Evolutionary conservation across 139 green algal genomes (phyloP).

Genomic region (Chlorella sp.): DNA sequence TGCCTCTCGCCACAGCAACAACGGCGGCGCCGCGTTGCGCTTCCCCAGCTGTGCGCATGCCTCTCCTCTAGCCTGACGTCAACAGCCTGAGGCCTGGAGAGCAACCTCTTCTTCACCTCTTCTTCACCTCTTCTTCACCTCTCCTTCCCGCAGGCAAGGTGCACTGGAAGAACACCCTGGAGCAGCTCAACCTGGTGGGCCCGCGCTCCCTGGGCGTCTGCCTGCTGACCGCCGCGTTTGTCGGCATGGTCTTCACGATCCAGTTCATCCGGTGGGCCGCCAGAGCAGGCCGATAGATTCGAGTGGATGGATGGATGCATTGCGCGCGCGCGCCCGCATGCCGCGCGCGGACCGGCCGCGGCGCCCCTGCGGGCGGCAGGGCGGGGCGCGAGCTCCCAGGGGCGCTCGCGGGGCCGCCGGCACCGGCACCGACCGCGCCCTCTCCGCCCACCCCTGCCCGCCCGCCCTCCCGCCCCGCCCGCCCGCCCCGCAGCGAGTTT

Average conservation of each 20-base stretch:
- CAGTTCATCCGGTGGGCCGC: constrained; percentile 66
- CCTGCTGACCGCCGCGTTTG: constrained; percentile 94
- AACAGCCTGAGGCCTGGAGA: too few relatives aligned
- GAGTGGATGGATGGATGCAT: background rate
- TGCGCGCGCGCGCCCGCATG: too few relatives aligned
- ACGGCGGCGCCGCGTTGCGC: too few relatives aligned
- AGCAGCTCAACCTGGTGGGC: constrained; percentile 94
- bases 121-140: background rate
- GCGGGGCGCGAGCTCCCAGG: too few relatives aligned
- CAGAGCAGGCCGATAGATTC: background rate
- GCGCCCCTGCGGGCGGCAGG: too few relatives aligned
- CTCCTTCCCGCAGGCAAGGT: constrained; percentile 69
- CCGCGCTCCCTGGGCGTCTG: constrained; percentile 91
- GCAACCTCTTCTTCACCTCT: background rate
- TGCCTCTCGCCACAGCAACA: too few relatives aligned
- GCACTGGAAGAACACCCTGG: constrained; percentile 86
- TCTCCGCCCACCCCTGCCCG: too few relatives aligned
- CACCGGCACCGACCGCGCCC: too few relatives aligned
- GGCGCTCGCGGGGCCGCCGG: too few relatives aligned
- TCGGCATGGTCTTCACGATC: constrained; percentile 99
- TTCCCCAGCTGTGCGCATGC: background rate
- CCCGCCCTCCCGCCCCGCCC: too few relatives aligned
- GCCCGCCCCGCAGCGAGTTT: constrained; percentile 73
- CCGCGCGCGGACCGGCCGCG: too few relatives aligned
- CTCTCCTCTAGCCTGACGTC: background rate